A percentile compares a stretch with the other conserved stretches of the same genome.
phyloP scores from a whole-genome alignment of 768 basidiomycete genomes.

The Boletus pseudopeckii region DNA sequence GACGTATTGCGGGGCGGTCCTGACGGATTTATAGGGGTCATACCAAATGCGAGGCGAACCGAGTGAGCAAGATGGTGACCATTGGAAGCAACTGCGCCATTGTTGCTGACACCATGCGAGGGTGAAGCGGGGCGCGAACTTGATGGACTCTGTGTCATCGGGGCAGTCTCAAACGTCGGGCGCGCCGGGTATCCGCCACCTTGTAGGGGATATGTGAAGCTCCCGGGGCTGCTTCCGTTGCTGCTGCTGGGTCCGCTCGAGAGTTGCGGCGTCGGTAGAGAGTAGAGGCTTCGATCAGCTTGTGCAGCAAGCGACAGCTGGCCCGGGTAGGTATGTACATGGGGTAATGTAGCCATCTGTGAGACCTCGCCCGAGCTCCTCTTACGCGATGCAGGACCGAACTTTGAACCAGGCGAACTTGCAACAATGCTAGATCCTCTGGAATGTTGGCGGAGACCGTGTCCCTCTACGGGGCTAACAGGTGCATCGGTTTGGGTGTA shows the following conservation, averaged over 20 bases:
- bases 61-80: conserved; percentile 78
- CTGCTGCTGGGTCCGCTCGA: conserved; percentile 62
- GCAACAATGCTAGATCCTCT: conserved; percentile 34
- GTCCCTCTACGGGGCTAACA: conserved; percentile 36
- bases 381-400: conserved; percentile 26
- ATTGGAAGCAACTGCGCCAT: conserved; percentile 26
- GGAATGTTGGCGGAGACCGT: conserved; percentile 24
- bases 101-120: conserved; percentile 34
- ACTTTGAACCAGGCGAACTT: conserved; percentile 35
- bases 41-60: conserved; percentile 84
- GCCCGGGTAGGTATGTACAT: conserved; percentile 33
- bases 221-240: conserved; percentile 60
- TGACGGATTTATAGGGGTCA: conserved; percentile 70
- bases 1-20: conserved; percentile 37
- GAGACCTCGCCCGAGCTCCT: conserved; percentile 32
- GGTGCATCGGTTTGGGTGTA: conserved; percentile 24
- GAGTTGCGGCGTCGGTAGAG: conserved; percentile 55
- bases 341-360: conserved; percentile 27
- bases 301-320: conserved; percentile 29
- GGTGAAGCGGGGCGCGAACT: conserved; percentile 65
- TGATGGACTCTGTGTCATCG: conserved; percentile 42
- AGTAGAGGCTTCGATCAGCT: conserved; percentile 25
- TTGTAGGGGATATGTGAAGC: conserved; percentile 40
- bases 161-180: conserved; percentile 22
- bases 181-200: conserved; percentile 13